These are phyloP conservation scores for Lasiodiplodia citricola DNA, from an alignment of 2,329 filamentous ascomycete species.

Conservation along the genomic window DNA sequence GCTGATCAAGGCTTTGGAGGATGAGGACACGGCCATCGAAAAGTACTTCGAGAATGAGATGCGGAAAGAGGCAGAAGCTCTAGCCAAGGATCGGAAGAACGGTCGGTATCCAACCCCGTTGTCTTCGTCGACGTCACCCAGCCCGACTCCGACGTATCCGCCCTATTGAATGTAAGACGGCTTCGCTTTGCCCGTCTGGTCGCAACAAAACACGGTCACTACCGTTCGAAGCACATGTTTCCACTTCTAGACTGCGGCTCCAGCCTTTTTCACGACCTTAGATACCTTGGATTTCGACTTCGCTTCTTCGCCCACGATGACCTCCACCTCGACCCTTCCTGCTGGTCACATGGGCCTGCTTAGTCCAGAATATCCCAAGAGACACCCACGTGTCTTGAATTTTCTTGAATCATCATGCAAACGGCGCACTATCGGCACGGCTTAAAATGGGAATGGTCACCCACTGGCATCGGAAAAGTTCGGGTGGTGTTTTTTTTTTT, in stretches of 20 bases:
- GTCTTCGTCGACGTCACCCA: slow-evolving; percentile 9
- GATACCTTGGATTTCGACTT: background rate
- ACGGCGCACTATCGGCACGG: slow-evolving; percentile 16
- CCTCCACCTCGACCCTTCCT: background rate
- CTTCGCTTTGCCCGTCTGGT: background rate
- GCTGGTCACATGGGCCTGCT: background rate
- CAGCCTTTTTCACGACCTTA: background rate
- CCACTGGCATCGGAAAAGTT: slow-evolving; percentile 14
- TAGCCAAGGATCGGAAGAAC: background rate
- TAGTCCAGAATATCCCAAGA: background rate
- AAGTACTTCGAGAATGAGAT: background rate
- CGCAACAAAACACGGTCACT: background rate
- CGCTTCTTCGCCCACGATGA: background rate
- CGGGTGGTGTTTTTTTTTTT: slow-evolving; percentile 14
- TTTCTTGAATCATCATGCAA: slow-evolving; percentile 10
- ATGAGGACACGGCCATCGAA: slow-evolving; percentile 36
- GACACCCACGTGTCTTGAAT: background rate
- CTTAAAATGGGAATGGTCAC: slow-evolving; percentile 7
- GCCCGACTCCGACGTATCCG: slow-evolving; percentile 4
- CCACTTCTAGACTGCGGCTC: background rate
- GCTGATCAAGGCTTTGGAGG: background rate
- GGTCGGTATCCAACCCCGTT: slow-evolving; percentile 18
- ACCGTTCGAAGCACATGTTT: background rate
- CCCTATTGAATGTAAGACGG: background rate
- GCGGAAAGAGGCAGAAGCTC: slow-evolving; percentile 3